Base-by-base conservation (phyloP, 2,329 filamentous ascomycete genomes). In the Blastomyces silverae region DNA sequence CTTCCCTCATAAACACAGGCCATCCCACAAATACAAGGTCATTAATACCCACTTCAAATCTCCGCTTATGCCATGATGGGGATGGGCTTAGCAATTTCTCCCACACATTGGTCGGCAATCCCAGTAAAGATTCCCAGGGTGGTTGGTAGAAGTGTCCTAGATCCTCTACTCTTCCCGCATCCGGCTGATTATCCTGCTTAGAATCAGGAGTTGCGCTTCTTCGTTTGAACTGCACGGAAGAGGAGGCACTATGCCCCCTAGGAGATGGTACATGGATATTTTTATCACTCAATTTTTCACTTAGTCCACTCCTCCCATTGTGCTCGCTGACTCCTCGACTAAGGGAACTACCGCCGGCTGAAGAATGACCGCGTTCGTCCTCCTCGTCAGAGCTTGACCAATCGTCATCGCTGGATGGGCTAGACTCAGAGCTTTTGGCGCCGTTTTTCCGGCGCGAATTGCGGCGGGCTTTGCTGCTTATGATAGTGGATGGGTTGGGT, bases 1-100 rank as follows among this genome's bases (percentile, higher is more conserved):
- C 89, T 70, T 90, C 87, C 1, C 87, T 87, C 50, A 91, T 89
- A 75, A 92, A 91, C 52, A 95, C 85, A 4, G 92, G 92, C 76
- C 91, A 91, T 0, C 91, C 91, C 22, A 95, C 81, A 72, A 91
- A 94, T 65, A 88, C 86, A 52, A 93, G 80, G 57, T 91, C 88
- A 71, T 95, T 90, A 10, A 96, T 81, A 0, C 87, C 89, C 65
- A 96, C 82, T 74, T 96, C 90, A 72, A 96, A 96, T 31, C 87
- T 85, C 70, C 84, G 86, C 79, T 93, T 95, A 78, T 94, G 89
- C 75, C 90, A 91, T 10, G 88, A 84, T 15, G 86, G 82, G 10
- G 86, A 85, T 0, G 92, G 91, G 0, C 89, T 91, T 64, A 96
- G 76, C 60, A 96, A 83, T 68, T 89, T 91, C 71, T 91, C 90